Evolutionary conservation across 495 filamentous ascomycete genomes (phyloP).

Genomic region (Aspergillus coremiiformis): DNA sequence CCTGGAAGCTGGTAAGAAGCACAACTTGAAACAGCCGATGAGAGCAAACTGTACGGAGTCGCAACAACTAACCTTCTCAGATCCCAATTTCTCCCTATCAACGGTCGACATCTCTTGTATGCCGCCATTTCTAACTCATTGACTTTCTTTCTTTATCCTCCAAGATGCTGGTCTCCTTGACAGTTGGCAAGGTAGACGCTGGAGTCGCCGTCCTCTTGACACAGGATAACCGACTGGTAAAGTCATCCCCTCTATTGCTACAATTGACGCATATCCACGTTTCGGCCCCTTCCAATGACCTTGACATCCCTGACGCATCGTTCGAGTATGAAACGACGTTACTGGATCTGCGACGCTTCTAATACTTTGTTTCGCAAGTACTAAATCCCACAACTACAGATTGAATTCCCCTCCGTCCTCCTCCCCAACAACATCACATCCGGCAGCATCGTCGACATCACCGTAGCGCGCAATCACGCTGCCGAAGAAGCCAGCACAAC

Average conservation of each 20-base stretch:
- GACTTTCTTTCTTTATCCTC: conserved; percentile 2
- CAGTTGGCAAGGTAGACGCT: conserved; percentile 98
- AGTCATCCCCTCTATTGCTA: conserved; percentile 23
- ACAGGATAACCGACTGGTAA: conserved; percentile 93
- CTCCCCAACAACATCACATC: conserved; percentile 90
- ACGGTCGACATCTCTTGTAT: neutral
- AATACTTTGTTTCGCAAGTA: neutral
- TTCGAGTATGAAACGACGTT: neutral
- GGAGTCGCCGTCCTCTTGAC: conserved; percentile 95
- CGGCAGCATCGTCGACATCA: conserved; percentile 96
- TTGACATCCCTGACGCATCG: neutral
- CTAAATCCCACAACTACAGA: conserved; percentile 45
- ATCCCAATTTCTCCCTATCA: neutral
- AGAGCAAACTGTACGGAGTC: too few species aligned
- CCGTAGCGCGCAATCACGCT: conserved; percentile 75
- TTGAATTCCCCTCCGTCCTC: conserved; percentile 97
- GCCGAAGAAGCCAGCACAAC: conserved; percentile 67
- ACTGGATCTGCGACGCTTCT: neutral
- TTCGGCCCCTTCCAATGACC: neutral
- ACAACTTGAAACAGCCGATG: too few species aligned
- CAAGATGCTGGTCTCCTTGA: conserved; percentile 90
- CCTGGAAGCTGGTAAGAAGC: neutral
- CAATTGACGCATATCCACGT: conserved; percentile 7
- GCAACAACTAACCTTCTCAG: neutral
- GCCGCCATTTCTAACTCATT: conserved; percentile 3